A percentile compares a stretch with the other conserved stretches of the same genome.
Conservation (phyloP, 176 grass and related monocot species). For the Carex scoparia region DNA sequence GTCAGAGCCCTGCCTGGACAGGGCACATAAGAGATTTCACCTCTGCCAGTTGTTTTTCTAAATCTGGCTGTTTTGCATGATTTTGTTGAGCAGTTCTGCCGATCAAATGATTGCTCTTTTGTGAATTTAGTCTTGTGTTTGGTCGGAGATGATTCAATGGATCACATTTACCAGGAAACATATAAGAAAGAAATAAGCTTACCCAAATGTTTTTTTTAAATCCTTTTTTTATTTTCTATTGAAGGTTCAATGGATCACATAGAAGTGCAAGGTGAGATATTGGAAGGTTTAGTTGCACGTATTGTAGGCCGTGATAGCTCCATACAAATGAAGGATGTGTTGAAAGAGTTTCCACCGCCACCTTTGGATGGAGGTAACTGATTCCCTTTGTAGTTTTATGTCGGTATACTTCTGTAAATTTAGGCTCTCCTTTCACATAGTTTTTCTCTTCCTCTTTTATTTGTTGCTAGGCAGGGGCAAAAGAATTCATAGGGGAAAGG, state of each 20-base stretch:
- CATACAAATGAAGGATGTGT: conserved; percentile 65
- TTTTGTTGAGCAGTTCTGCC: neutral
- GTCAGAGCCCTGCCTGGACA: neutral
- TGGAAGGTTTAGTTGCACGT: conserved; percentile 95
- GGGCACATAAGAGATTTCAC: neutral
- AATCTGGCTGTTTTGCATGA: neutral
- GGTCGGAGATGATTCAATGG: neutral
- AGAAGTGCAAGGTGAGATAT: conserved; percentile 85
- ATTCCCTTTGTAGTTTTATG: conserved; percentile 18
- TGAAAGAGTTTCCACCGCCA: conserved; percentile 63
- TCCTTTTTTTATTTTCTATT: conserved; percentile 5
- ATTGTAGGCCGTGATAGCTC: conserved; percentile 73
- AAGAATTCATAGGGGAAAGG: too few species aligned
- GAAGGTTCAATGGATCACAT: conserved; percentile 89
- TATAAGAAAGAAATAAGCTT: neutral
- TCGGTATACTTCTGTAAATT: neutral
- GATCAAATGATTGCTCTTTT: neutral
- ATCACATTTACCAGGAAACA: neutral
- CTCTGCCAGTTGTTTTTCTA: neutral
- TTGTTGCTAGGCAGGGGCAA: neutral
- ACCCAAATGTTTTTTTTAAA: neutral
- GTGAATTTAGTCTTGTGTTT: neutral
- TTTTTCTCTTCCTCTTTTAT: conserved; percentile 3
- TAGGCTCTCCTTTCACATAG: neutral
- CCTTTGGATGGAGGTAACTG: conserved; percentile 41